Percentiles rank a stretch among this genome's conserved stretches.
These are phyloP conservation scores for Gloeophyllum trabeum DNA, from an alignment of 768 basidiomycete genomes.

Conservation along the genomic window DNA sequence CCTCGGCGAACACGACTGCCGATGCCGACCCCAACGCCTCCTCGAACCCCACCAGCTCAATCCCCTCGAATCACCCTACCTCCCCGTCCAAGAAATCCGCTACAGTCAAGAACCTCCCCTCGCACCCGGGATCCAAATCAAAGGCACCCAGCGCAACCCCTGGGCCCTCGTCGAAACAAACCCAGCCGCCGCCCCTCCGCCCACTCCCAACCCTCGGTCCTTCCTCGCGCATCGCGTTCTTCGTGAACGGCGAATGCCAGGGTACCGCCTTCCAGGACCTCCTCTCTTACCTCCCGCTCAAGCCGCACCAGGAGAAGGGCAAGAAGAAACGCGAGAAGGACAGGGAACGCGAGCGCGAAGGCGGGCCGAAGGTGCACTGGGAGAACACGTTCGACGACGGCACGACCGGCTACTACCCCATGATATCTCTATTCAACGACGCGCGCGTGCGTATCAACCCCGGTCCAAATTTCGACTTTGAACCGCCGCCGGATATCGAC, in stretches of 20 bases:
- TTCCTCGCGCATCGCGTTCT: constrained; percentile 76
- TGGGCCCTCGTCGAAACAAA: not conserved
- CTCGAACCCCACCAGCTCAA: constrained; percentile 44
- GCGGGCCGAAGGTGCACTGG: constrained; percentile 55
- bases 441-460: constrained; percentile 79
- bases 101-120: constrained; percentile 58
- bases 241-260: constrained; percentile 82
- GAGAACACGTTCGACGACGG: constrained; percentile 93
- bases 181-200: constrained; percentile 28
- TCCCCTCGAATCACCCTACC: constrained; percentile 44
- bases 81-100: constrained; percentile 50
- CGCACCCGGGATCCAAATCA: constrained; percentile 15
- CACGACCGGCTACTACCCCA: constrained; percentile 88
- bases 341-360: constrained; percentile 51
- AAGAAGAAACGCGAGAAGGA: constrained; percentile 39
- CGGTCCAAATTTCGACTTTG: constrained; percentile 76
- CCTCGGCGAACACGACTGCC: constrained; percentile 9
- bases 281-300: constrained; percentile 83
- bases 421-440: constrained; percentile 88
- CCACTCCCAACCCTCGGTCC: constrained; percentile 53
- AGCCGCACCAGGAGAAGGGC: constrained; percentile 43
- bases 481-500: constrained; percentile 75
- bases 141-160: not conserved
- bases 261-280: constrained; percentile 79
- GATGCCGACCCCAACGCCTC: constrained; percentile 20